A percentile compares a stretch with the other conserved stretches of the same genome.
Evolutionary conservation across 2,329 filamentous ascomycete species (phyloP).

Genomic region (Alternaria panax): DNA sequence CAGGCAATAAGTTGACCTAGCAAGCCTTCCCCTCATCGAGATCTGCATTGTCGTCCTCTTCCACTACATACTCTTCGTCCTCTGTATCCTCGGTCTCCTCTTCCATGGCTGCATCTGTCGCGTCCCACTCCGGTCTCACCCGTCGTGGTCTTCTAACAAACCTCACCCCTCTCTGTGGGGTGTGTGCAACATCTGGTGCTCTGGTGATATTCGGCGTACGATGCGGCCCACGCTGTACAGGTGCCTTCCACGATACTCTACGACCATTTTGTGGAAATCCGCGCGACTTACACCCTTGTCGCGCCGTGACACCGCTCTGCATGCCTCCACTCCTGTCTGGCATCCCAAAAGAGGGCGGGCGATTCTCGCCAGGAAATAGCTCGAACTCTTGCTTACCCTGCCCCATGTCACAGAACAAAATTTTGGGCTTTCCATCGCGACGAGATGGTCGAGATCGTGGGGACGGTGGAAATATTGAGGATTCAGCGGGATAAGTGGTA

Average conservation of each 20-base stretch:
- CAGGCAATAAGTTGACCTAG: not conserved
- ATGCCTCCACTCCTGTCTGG: too few relatives aligned
- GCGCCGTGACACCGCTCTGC: too few relatives aligned
- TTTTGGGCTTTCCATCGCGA: too few relatives aligned
- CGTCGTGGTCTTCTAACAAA: not conserved
- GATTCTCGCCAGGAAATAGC: too few relatives aligned
- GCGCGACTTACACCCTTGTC: too few relatives aligned
- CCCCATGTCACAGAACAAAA: too few relatives aligned
- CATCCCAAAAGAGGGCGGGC: too few relatives aligned
- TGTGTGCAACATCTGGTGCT: not conserved
- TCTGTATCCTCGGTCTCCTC: not conserved
- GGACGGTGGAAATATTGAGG: too few relatives aligned
- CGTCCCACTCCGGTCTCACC: not conserved
- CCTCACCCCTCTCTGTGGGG: not conserved
- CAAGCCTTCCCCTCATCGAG: not conserved
- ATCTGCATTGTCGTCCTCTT: not conserved
- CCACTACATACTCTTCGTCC: not conserved
- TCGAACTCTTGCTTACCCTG: too few relatives aligned
- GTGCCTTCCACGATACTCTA: not conserved
- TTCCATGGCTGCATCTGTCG: not conserved
- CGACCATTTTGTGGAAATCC: too few relatives aligned
- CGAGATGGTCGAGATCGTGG: too few relatives aligned
- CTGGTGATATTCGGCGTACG: not conserved
- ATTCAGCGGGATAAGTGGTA: too few relatives aligned
- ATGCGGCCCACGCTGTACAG: not conserved